A percentile compares a stretch with the other conserved stretches of the same genome.
Conservation (phyloP, 1,284 basidiomycete species). For the Sanghuangporus sanghuang region DNA sequence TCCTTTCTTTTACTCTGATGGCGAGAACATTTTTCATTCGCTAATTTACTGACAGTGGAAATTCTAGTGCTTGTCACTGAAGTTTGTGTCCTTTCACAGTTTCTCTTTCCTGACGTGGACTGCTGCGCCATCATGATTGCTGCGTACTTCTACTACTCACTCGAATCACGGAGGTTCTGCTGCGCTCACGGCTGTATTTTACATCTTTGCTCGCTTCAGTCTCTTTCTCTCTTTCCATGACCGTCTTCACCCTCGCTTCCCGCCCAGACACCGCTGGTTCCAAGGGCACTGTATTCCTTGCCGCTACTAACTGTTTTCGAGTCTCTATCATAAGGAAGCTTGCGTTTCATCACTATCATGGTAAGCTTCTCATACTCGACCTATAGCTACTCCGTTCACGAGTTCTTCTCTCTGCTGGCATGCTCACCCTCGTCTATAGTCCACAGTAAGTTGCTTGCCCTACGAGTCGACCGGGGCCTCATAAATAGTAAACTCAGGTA, state of each 20-base stretch:
- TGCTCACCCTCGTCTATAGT: neutral
- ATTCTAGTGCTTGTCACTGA: neutral
- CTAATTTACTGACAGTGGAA: too few relatives aligned
- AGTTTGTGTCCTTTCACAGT: neutral
- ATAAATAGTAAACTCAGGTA: neutral
- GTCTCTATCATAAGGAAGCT: neutral
- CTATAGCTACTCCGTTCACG: neutral
- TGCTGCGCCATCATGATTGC: neutral
- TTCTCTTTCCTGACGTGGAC: neutral
- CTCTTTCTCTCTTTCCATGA: neutral
- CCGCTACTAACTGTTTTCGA: conserved; percentile 8
- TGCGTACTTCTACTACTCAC: neutral
- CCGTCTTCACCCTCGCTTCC: neutral
- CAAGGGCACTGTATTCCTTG: neutral
- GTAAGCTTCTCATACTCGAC: neutral
- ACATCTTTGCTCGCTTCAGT: neutral
- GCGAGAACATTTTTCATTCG: too few relatives aligned
- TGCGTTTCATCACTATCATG: conserved; percentile 10
- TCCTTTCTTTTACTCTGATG: too few relatives aligned
- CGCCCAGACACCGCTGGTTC: neutral
- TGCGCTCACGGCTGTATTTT: neutral
- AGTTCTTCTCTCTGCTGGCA: neutral
- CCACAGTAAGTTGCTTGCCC: neutral
- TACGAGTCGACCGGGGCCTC: neutral
- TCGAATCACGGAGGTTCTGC: neutral